phyloP scores from a whole-genome alignment of 768 basidiomycete species.

The Baorangia bicolor region DNA sequence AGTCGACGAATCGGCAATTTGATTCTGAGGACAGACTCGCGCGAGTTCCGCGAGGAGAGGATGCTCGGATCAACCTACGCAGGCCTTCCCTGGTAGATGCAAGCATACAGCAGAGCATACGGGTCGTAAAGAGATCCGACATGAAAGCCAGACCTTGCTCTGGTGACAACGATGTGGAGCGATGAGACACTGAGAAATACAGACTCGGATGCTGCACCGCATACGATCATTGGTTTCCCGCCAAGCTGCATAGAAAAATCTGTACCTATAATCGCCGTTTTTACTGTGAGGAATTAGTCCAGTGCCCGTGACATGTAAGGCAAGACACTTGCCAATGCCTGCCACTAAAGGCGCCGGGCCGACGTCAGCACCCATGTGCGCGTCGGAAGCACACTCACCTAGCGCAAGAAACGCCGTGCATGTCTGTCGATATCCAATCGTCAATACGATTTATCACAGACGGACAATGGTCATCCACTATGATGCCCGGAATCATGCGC shows the following conservation, averaged over 20 bases:
- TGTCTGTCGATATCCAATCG: neutral
- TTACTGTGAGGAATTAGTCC: neutral
- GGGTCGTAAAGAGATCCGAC: slow-evolving; percentile 4
- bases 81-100: neutral
- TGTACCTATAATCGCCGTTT: neutral
- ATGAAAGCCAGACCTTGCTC: slow-evolving; percentile 1
- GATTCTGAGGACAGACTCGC: neutral
- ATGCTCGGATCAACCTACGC: neutral
- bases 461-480: neutral
- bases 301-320: neutral
- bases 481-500: slow-evolving; percentile 1
- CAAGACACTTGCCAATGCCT: slow-evolving; percentile 1
- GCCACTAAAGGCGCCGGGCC: neutral
- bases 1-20: neutral
- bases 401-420: slow-evolving; percentile 1
- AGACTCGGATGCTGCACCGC: neutral
- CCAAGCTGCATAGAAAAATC: neutral
- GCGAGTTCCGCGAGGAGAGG: neutral
- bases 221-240: neutral
- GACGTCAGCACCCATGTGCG: neutral
- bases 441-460: neutral
- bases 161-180: neutral
- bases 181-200: neutral
- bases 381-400: neutral
- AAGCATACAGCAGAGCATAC: neutral